Percentiles rank a stretch among this genome's conserved stretches.
Evolutionary conservation across 164 flowering plant species (phyloP).

Genomic region (Vitis amurensis): DNA sequence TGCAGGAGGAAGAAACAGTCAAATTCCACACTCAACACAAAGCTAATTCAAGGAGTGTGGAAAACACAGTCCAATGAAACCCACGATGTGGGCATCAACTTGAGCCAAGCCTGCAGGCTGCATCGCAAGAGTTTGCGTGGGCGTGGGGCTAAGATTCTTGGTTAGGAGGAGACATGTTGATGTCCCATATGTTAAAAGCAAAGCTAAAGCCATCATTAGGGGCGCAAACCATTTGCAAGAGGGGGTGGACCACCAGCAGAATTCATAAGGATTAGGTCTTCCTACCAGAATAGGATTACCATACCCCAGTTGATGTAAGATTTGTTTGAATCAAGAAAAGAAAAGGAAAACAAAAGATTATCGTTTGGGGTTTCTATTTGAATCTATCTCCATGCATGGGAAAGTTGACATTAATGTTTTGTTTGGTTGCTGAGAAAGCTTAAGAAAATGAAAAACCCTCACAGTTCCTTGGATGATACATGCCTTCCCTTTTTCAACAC

Average conservation of each 20-base stretch:
- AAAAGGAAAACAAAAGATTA: background rate
- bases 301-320: too few relatives aligned
- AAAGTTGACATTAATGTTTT: background rate
- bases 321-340: too few relatives aligned
- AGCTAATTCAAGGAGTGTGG: too few relatives aligned
- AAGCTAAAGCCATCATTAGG: constrained; percentile 21
- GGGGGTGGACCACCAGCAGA: constrained; percentile 1
- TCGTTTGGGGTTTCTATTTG: background rate
- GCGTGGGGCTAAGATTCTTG: background rate
- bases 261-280: background rate
- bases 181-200: constrained; percentile 14
- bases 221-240: constrained; percentile 8
- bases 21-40: too few relatives aligned
- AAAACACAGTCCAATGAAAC: too few relatives aligned
- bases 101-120: too few relatives aligned
- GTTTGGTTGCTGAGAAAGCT: background rate
- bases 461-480: too few relatives aligned
- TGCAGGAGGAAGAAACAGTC: background rate
- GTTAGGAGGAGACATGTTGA: constrained; percentile 13
- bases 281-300: too few relatives aligned
- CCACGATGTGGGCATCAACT: too few relatives aligned
- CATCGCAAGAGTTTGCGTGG: too few relatives aligned
- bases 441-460: too few relatives aligned
- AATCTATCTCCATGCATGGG: background rate
- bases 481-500: too few relatives aligned